These are phyloP conservation scores for Mycena latifolia DNA, from an alignment of 768 basidiomycete genomes.

Conservation along the genomic window DNA sequence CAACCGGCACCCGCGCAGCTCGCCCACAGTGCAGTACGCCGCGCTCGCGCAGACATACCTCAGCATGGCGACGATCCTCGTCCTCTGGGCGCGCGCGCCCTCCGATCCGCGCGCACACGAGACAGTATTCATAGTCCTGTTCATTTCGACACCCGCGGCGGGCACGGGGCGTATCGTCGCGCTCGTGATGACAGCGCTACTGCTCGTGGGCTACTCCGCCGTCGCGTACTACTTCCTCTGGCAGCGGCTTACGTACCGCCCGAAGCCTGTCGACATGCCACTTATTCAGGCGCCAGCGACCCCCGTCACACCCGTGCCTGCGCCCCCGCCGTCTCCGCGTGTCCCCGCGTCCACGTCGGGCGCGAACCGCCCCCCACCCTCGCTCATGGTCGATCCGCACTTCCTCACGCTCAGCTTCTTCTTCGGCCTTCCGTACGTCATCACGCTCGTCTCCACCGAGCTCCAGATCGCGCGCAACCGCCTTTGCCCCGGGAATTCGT, in stretches of 20 bases:
- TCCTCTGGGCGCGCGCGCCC: conserved; percentile 30
- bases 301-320: neutral
- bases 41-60: conserved; percentile 41
- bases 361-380: neutral
- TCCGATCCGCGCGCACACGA: neutral
- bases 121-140: neutral
- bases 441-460: conserved; percentile 11
- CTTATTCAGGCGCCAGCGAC: neutral
- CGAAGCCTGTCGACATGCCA: no score
- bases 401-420: neutral
- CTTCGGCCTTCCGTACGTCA: conserved; percentile 13
- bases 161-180: conserved; percentile 22
- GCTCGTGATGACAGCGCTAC: conserved; percentile 15
- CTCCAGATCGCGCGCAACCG: conserved; percentile 33
- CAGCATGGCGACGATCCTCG: conserved; percentile 36
- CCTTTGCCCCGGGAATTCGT: conserved; percentile 22
- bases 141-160: conserved; percentile 7
- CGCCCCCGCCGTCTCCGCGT: neutral
- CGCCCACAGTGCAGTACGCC: conserved; percentile 35
- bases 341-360: neutral
- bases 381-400: conserved; percentile 6
- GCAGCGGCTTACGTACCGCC: neutral
- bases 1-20: conserved; percentile 37
- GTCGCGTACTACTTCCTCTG: conserved; percentile 23
- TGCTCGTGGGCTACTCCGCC: conserved; percentile 22